These are phyloP conservation scores for Pichia cabralensis DNA, from an alignment of 805 yeast species.

Conservation along the genomic window DNA sequence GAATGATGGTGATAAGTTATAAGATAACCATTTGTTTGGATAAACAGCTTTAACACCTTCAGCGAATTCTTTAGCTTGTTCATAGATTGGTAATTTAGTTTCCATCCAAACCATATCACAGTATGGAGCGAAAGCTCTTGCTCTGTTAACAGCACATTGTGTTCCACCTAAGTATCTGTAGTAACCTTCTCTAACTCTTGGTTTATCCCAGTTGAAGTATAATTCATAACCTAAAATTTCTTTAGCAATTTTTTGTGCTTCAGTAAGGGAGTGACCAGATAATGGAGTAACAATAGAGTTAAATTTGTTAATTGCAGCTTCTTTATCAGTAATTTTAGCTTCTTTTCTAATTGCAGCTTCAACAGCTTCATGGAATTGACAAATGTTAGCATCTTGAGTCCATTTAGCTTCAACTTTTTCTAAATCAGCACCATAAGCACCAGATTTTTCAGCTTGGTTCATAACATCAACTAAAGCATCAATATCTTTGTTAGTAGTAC, in stretches of 20 bases:
- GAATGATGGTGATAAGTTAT: conserved; percentile 94
- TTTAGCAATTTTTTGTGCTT: conserved; percentile 69
- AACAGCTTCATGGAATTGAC: conserved; percentile 86
- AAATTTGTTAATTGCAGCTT: conserved; percentile 55
- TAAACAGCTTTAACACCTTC: conserved; percentile 71
- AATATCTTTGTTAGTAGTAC: conserved; percentile 78
- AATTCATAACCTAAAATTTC: conserved; percentile 72
- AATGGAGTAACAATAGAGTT: conserved; percentile 62
- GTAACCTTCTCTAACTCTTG: conserved; percentile 94
- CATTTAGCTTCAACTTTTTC: conserved; percentile 72
- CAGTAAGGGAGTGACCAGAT: conserved; percentile 63
- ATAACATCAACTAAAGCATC: conserved; percentile 67
- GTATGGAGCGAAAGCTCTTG: conserved; percentile 89
- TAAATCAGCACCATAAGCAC: conserved; percentile 62
- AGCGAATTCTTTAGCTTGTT: conserved; percentile 91
- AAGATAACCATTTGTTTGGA: conserved; percentile 94
- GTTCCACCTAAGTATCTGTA: conserved; percentile 95
- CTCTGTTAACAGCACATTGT: conserved; percentile 95
- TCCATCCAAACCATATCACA: conserved; percentile 98
- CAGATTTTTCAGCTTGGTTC: conserved; percentile 71
- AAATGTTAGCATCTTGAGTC: conserved; percentile 73
- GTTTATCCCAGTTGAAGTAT: conserved; percentile 89
- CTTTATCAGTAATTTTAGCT: conserved; percentile 43
- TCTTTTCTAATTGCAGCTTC: conserved; percentile 67
- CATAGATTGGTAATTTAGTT: conserved; percentile 86